Base-by-base conservation (phyloP, 2,329 filamentous ascomycete genomes). In the Stachybotrys elegans region DNA sequence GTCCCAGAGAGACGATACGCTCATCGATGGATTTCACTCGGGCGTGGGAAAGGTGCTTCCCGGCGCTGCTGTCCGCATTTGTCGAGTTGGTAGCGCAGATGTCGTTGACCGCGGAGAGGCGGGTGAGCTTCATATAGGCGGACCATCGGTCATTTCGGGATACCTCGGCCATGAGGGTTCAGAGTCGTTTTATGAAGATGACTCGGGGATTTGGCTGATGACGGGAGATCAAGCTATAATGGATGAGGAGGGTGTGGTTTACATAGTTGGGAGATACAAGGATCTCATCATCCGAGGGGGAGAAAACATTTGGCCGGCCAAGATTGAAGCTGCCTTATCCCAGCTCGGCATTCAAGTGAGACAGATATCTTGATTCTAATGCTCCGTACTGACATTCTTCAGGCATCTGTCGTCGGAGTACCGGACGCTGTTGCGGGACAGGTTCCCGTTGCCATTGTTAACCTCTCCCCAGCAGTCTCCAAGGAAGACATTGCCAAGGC, bases 401-500 rank as follows among this genome's bases (percentile, higher is more conserved):
- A 66, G 53, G 61, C 55, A 1, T 63, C 71, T 43, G 66, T 75
- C 2, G 60, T 75, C 12, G 71, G 69, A 8, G 55, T 68, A 2
- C 58, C 63, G 3, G 70, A 75, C 49, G 59, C 66, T 12, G 52
- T 71, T 43, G 70, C 72, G 21, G 71, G 72, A 4, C 71, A 76
- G 48, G 62, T 76, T 4, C 68, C 70, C 1, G 63, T 75, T 13
- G 72, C 72, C 3, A 54, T 75, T 12, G 63, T 72, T 21, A 53
- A 58, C 23, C 47, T 64, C 3, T 59, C 64, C 1, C n/a, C n/a
- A n/a, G n/a, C n/a, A n/a, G n/a, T n/a, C n/a, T n/a, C n/a, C n/a
- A n/a, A n/a, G n/a, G 29, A 59, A n/a, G 50, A 53, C 3, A 49
- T 54, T 1, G 49, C 63, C 22, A 34, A 34, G 31, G 14, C 31